Evolutionary conservation across 179 eudicot genomes (phyloP), one percentile per base, ranked within the genome.

Genomic region (Pouteria campechiana): DNA sequence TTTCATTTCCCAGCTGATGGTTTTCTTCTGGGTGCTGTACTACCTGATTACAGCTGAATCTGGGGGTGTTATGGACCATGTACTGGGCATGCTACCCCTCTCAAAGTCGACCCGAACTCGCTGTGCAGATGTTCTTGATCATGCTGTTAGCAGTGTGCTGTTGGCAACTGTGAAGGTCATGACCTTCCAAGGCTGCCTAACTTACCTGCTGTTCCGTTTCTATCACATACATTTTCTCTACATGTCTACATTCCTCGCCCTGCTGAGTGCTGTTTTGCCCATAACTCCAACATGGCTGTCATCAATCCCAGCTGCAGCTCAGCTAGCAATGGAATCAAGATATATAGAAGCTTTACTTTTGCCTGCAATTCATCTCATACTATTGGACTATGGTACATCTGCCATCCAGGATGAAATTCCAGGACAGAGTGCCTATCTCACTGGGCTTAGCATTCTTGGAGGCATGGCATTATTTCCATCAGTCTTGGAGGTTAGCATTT

Each of bases 381-480:
- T 67, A 8, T 52, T 52, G 60, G 68, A 67, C 32, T 67, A 62
- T 19, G 68, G 64, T 22, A 68, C 65, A 6, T 57, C 60, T 1
- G 69, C 57, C 28, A 68, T 68, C 7, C 55, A 54, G 1, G 63
- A 68, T 18, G 60, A 35, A 25, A 54, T 68, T n/a, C 73, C 65
- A 27, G 69, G 73, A 12, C 49, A 62, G 24, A 67, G 57, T 37
- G 60, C 64, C 10, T 67, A 67, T 37, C 73, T 67, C 17, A 67
- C 73, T 9, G 73, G 68, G 2, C 59, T 61, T 43, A 67, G 73
- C 63, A 67, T 67, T 25, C 52, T 67, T 36, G 73, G 73, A 6
- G 73, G 73, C 11, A 67, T 67, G 63, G 57, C 73, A 7, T 31
- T 67, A 39, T 67, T 67, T 32, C 64, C 73, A 22, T 67, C 68